Conservation (phyloP, 768 basidiomycete genomes). For the Mycena vitilis region DNA sequence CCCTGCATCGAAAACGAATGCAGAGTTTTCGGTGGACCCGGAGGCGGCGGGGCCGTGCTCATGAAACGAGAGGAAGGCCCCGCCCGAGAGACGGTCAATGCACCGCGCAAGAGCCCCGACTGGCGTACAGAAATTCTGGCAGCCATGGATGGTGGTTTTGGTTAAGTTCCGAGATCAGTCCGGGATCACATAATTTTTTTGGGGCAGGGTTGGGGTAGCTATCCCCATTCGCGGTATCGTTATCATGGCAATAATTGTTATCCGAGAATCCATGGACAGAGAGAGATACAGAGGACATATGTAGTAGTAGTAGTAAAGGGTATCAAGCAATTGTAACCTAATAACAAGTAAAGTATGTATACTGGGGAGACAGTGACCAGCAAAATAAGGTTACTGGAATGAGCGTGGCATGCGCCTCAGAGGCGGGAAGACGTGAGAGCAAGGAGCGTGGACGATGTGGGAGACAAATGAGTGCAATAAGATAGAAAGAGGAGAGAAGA, state of each 20-base stretch:
- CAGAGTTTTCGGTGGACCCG: constrained; percentile 60
- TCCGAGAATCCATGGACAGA: constrained; percentile 37
- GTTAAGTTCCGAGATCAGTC: background rate
- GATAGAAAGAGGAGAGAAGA: constrained; percentile 24
- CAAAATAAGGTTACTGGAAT: constrained; percentile 40
- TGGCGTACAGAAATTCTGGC: constrained; percentile 29
- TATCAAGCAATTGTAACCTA: constrained; percentile 42
- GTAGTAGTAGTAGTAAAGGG: constrained; percentile 48
- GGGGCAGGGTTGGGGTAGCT: no score
- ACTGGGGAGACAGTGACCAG: constrained; percentile 28
- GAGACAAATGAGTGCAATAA: constrained; percentile 29
- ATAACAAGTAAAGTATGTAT: constrained; percentile 46
- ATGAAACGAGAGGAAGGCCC: constrained; percentile 34
- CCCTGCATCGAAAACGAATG: constrained; percentile 82
- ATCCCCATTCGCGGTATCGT: background rate
- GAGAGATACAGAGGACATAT: constrained; percentile 45
- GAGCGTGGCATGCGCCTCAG: constrained; percentile 49
- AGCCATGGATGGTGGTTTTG: constrained; percentile 19
- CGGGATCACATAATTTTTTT: no score
- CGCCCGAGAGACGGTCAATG: constrained; percentile 43
- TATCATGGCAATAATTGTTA: constrained; percentile 11
- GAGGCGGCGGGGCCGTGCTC: constrained; percentile 32
- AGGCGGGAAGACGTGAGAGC: constrained; percentile 44
- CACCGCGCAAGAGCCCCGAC: constrained; percentile 16
- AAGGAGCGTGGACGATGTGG: constrained; percentile 36